phyloP scores from a whole-genome alignment of 768 basidiomycete species.

The Tremella fuciformis region DNA sequence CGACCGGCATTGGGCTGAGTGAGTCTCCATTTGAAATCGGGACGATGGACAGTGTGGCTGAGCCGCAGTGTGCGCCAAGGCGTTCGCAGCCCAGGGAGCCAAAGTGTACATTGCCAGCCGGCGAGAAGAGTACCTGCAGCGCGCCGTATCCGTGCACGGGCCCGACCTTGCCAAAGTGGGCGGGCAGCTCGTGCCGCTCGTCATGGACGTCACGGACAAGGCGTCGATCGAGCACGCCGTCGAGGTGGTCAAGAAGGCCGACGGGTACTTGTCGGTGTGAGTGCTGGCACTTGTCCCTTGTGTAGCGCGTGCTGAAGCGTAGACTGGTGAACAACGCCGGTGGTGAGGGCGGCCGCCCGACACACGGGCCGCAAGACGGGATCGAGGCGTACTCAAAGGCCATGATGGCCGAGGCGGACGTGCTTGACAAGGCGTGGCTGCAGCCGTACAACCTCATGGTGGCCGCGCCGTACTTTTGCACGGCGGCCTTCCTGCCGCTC shows the following conservation, averaged over 20 bases:
- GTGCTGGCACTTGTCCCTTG: not conserved
- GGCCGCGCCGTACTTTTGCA: not conserved
- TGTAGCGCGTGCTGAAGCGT: not conserved
- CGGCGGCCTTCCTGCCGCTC: not conserved
- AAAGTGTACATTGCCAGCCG: constrained; percentile 43
- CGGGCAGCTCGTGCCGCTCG: not conserved
- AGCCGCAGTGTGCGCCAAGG: constrained; percentile 21
- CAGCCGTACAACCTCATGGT: not conserved
- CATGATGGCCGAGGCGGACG: not conserved
- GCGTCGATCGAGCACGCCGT: not conserved
- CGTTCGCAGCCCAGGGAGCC: constrained; percentile 41
- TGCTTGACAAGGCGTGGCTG: not conserved
- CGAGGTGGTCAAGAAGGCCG: not conserved
- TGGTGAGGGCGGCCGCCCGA: not conserved
- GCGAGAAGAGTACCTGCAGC: constrained; percentile 19
- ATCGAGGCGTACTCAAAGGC: not conserved
- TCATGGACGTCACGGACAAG: constrained; percentile 7
- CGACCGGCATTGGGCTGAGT: not conserved
- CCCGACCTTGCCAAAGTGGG: not conserved
- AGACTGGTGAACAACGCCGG: not conserved
- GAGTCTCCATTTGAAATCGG: not conserved
- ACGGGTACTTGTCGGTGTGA: not conserved
- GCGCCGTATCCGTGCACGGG: not conserved
- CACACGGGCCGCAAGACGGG: not conserved
- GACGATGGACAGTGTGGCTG: not conserved